phyloP scores from a whole-genome alignment of 495 filamentous ascomycete species.

The Penicillium riverlandense region DNA sequence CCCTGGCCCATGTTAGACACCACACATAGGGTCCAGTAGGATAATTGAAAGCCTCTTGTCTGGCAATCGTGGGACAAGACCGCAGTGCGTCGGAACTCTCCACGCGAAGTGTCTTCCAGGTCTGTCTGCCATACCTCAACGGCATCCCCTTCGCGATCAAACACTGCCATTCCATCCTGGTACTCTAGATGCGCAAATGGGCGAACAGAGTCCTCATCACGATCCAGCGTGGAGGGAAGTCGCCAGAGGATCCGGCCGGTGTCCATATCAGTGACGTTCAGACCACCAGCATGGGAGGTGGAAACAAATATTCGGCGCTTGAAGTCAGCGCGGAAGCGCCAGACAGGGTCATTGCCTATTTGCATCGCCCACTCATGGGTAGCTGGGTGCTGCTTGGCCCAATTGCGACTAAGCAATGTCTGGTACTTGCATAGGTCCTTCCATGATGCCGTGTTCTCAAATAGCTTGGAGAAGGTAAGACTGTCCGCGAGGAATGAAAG shows the following conservation, averaged over 20 bases:
- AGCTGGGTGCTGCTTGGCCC: slow-evolving; percentile 18
- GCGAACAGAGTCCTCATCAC: slow-evolving; percentile 20
- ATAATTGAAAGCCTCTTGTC: slow-evolving; percentile 34
- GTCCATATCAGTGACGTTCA: slow-evolving; percentile 36
- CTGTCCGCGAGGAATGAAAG: slow-evolving; percentile 13
- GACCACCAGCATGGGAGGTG: slow-evolving; percentile 29
- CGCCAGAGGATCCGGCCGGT: slow-evolving; percentile 26
- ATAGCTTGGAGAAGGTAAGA: slow-evolving; percentile 16
- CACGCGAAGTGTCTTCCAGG: slow-evolving; percentile 20
- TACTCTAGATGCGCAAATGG: slow-evolving; percentile 34
- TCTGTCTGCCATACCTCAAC: slow-evolving; percentile 33
- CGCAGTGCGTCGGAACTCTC: slow-evolving; percentile 32
- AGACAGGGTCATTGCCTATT: slow-evolving; percentile 30
- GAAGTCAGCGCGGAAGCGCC: slow-evolving; percentile 33
- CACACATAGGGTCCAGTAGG: slow-evolving; percentile 32
- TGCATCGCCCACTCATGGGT: slow-evolving; percentile 29
- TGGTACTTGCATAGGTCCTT: slow-evolving; percentile 33
- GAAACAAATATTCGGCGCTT: slow-evolving; percentile 34
- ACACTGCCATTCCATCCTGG: slow-evolving; percentile 35
- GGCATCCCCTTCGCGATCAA: slow-evolving; percentile 32
- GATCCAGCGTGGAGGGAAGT: slow-evolving; percentile 26
- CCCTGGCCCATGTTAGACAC: slow-evolving; percentile 31
- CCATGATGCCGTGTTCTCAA: slow-evolving; percentile 22
- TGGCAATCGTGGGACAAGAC: slow-evolving; percentile 28
- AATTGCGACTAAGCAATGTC: slow-evolving; percentile 29